A percentile compares a stretch with the other conserved stretches of the same genome.
Evolutionary conservation across 1,284 basidiomycete genomes (phyloP).

Genomic region (Wolfiporia cocos): DNA sequence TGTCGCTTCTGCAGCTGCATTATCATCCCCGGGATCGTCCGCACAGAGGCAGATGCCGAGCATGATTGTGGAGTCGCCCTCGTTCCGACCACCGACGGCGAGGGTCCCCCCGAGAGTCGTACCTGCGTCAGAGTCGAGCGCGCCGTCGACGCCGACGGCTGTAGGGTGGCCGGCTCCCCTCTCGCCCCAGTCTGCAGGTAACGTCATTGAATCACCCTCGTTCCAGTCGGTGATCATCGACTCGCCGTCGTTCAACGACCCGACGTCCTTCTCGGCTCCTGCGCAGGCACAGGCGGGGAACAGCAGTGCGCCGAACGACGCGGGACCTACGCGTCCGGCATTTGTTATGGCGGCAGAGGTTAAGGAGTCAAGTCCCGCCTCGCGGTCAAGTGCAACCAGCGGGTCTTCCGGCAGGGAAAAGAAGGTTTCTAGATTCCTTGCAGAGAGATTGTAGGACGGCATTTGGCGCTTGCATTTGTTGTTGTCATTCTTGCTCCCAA

Average conservation of each 20-base stretch:
- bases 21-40: background rate
- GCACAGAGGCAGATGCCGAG: constrained; percentile 10
- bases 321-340: too few species aligned
- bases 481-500: too few species aligned
- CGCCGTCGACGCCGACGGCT: too few species aligned
- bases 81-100: constrained; percentile 11
- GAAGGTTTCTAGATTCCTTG: constrained; percentile 42
- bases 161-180: background rate
- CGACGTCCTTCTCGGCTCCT: constrained; percentile 14
- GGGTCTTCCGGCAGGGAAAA: constrained; percentile 18
- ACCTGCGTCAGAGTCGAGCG: too few species aligned
- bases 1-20: background rate
- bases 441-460: constrained; percentile 29
- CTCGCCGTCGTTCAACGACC: constrained; percentile 29
- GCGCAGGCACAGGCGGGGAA: too few species aligned
- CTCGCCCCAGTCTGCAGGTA: too few species aligned
- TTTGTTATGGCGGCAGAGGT: constrained; percentile 34
- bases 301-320: too few species aligned
- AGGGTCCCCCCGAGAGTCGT: too few species aligned
- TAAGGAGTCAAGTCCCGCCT: constrained; percentile 23
- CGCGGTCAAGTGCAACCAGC: constrained; percentile 5
- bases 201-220: constrained; percentile 3
- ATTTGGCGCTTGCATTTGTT: background rate
- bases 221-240: constrained; percentile 24
- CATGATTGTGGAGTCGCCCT: constrained; percentile 22